Evolutionary conservation across 805 yeast species (phyloP), one percentile per base, ranked within the genome.

Genomic region (Cyberlindnera xylosilytica): DNA sequence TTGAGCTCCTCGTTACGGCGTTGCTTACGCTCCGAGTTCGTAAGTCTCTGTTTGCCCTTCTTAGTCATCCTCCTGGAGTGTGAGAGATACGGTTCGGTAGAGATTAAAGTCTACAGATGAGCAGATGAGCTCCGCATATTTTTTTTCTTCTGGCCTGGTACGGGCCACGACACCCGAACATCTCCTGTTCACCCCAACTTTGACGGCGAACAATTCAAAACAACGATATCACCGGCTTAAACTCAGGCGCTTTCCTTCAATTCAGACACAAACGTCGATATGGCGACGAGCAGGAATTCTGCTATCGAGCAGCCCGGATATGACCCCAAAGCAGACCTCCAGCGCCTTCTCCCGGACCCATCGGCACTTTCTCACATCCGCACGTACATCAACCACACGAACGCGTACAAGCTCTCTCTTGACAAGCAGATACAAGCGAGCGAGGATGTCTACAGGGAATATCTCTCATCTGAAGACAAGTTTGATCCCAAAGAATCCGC

Each of bases 321-420:
- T 52, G 74, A 77, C 48, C 85, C 87, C 0, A 55, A 69, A 36
- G 62, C 56, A 3, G 85, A 81, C 54, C 64, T 85, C 15, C 64
- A 68, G 28, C 62, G 65, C 19, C 57, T 84, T 36, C 72, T 86
- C 36, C 62, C 72, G 4, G 63, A 72, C 4, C 78, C 84, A 3
- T 70, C 72, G 1, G 62, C 76, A 6, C 61, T 84, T 34, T 60
- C 63, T 0, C 76, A 74, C 16, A 61, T 87, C 19, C 79, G 79
- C 16, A 62, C 66, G 12, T 62, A 83, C 27, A 58, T 79, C 17
- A 59, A 63, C 20, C 74, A 76, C 50, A 76, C 81, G 1, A 68
- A 73, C 44, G 47, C 60, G 1, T 79, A 81, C 62, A 80, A 78
- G 50, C 38, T 60, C 4, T 68, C 70, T 27, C 54, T 87, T 18